Evolutionary conservation across 2,329 filamentous ascomycete genomes (phyloP).

Genomic region (Plectosphaerella sp.): DNA sequence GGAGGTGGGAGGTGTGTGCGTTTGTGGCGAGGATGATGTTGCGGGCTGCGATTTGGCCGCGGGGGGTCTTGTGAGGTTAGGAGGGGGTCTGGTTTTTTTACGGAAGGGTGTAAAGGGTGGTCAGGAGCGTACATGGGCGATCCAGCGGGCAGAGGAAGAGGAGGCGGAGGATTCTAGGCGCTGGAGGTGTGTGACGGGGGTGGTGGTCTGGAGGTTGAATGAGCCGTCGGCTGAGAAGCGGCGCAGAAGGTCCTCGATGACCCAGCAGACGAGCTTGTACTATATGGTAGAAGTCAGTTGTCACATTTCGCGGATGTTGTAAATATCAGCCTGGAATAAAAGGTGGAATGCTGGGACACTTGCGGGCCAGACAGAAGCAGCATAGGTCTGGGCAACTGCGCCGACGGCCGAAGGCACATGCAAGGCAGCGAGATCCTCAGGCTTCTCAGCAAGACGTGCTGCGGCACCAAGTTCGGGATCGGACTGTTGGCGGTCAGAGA

Average conservation of each 20-base stretch:
- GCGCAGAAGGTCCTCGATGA: slow-evolving; percentile 56
- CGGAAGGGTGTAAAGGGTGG: too few species aligned
- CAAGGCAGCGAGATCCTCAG: slow-evolving; percentile 41
- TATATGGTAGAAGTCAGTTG: too few species aligned
- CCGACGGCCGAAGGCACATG: slow-evolving; percentile 54
- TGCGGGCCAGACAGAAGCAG: slow-evolving; percentile 67
- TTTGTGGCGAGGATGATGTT: slow-evolving; percentile 77
- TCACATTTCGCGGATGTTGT: too few species aligned
- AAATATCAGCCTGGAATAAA: too few species aligned
- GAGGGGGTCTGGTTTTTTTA: too few species aligned
- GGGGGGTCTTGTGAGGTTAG: slow-evolving; percentile 40
- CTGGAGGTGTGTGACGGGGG: slow-evolving; percentile 53
- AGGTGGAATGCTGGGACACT: too few species aligned
- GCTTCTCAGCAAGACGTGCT: slow-evolving; percentile 33
- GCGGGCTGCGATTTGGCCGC: slow-evolving; percentile 60
- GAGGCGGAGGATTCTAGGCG: slow-evolving; percentile 6
- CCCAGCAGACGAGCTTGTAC: slow-evolving; percentile 74
- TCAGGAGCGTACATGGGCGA: background rate
- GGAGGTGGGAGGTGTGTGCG: slow-evolving; percentile 72
- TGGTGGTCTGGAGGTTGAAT: slow-evolving; percentile 73
- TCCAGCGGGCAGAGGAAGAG: background rate
- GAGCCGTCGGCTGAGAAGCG: slow-evolving; percentile 21
- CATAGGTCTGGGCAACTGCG: slow-evolving; percentile 59
- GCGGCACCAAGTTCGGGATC: slow-evolving; percentile 54
- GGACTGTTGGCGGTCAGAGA: slow-evolving; percentile 42